Evolutionary conservation across 352 stramenopile genomes (phyloP).

Genomic region (Pythium insidiosum): DNA sequence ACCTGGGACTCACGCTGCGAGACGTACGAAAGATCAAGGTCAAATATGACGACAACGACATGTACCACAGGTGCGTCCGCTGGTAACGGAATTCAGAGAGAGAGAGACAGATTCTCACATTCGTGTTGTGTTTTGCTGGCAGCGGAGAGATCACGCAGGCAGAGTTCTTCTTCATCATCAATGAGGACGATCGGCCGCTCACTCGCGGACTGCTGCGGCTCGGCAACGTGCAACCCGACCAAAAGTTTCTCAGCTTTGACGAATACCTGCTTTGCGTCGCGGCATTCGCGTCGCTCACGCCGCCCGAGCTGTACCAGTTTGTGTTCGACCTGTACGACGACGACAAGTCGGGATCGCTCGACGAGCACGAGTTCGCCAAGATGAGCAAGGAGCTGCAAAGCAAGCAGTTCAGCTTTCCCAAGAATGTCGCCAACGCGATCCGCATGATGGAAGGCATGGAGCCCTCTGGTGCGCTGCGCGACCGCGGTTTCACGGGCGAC

Average conservation of each 20-base stretch:
- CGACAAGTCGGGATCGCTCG: constrained; percentile 42
- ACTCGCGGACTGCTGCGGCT: constrained; percentile 47
- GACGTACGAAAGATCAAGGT: constrained; percentile 65
- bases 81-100: not conserved
- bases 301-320: constrained; percentile 61
- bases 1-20: constrained; percentile 33
- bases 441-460: constrained; percentile 37
- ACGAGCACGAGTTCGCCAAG: constrained; percentile 50
- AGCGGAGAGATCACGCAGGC: constrained; percentile 66
- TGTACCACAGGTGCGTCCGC: constrained; percentile 56
- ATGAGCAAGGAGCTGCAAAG: constrained; percentile 64
- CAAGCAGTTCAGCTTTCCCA: constrained; percentile 53
- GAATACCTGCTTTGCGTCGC: constrained; percentile 58
- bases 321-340: constrained; percentile 66
- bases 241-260: constrained; percentile 64
- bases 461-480: not conserved
- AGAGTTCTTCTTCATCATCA: constrained; percentile 72
- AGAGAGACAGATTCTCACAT: not conserved
- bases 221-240: constrained; percentile 20
- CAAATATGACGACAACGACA: constrained; percentile 65
- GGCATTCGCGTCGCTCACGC: constrained; percentile 49
- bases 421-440: constrained; percentile 51
- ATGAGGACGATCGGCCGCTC: constrained; percentile 40
- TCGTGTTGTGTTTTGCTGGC: not conserved
- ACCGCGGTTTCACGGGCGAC: constrained; percentile 4